These are phyloP conservation scores for Rhododendron simsii DNA, from an alignment of 148 eudicot genomes.

Conservation along the genomic window DNA sequence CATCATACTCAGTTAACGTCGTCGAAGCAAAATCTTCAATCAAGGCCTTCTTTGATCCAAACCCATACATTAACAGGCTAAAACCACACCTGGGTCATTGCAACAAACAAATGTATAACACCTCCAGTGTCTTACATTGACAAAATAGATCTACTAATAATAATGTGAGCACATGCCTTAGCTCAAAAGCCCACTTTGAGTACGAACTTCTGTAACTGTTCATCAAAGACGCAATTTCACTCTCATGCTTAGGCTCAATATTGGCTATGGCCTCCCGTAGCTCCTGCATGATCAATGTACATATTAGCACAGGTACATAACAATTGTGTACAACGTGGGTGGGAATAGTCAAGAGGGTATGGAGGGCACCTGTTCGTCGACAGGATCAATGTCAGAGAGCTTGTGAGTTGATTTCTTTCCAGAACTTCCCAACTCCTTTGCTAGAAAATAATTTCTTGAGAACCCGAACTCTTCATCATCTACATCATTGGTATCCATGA, in stretches of 20 bases:
- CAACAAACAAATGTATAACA: conserved; percentile 3
- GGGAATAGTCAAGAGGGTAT: neutral
- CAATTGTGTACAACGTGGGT: neutral
- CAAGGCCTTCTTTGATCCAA: conserved; percentile 89
- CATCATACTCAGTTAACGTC: conserved; percentile 56
- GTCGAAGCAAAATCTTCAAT: conserved; percentile 92
- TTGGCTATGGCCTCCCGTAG: conserved; percentile 60
- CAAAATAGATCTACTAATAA: neutral
- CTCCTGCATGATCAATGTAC: conserved; percentile 39
- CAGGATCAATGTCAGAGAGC: conserved; percentile 73
- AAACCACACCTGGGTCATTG: conserved; percentile 61
- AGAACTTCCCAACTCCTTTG: conserved; percentile 63
- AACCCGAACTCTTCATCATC: conserved; percentile 79
- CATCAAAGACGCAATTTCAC: conserved; percentile 54
- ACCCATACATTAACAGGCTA: conserved; percentile 94
- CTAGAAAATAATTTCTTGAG: conserved; percentile 83
- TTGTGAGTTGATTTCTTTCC: conserved; percentile 64
- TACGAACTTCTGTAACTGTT: conserved; percentile 55
- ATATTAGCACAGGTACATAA: neutral
- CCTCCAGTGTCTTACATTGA: neutral
- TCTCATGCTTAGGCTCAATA: conserved; percentile 72
- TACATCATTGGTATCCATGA: conserved; percentile 43
- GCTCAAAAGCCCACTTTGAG: conserved; percentile 60
- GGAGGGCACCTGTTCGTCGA: conserved; percentile 66
- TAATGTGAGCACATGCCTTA: conserved; percentile 33